Base-by-base conservation (phyloP, 2,329 filamentous ascomycete genomes). In the Colletotrichum lini region DNA sequence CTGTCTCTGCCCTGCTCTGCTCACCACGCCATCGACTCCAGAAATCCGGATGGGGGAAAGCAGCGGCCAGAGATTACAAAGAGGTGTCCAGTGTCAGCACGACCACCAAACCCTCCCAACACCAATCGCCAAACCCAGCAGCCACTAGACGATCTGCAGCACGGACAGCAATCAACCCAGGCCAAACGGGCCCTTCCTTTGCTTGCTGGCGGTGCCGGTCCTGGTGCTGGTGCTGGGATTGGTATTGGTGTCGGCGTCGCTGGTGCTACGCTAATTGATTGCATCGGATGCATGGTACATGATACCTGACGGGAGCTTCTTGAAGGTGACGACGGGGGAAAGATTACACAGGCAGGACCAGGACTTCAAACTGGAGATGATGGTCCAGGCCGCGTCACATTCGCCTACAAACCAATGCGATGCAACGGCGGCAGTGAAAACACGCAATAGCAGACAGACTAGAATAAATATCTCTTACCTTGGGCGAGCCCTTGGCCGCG, bases 401-500 rank as follows among this genome's bases (percentile, higher is more conserved):
- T 44, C 52, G 44, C 42, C 64, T 40, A 54, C n/a, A 42, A 38
- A 23, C 9, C 45, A 40, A 50, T 44, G 50, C 44, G 52, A 57
- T 21, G 59, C 47, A 30, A n/a, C 38, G 7, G 30, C 23, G 23
- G 60, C 7, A 18, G 26, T 63, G 21, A 35, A 52, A 53, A 30
- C 53, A n/a, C 15, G 47, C 35, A 30, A 44, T 23, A 35, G 44
- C 60, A 21, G 21, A 53, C 38, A 52, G 52, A 53, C 18, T 26
- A 23, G 16, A 63, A 26, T 50, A n/a, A 6, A 30, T 30, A 30
- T 63, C 75, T 73, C 84, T 82, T 82, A 87, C 85, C 84, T 87
- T 86, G 78, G 84, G 82, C 73, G 82, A 81, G 73, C 78, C 78
- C 75, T 82, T 82, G 70, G 80, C 80, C 78, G 81, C 79, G 78